Percentiles rank a stretch among this genome's conserved stretches.
phyloP scores from a whole-genome alignment of 2,329 filamentous ascomycete species.

The Immersiporthe knoxdaviesiana region DNA sequence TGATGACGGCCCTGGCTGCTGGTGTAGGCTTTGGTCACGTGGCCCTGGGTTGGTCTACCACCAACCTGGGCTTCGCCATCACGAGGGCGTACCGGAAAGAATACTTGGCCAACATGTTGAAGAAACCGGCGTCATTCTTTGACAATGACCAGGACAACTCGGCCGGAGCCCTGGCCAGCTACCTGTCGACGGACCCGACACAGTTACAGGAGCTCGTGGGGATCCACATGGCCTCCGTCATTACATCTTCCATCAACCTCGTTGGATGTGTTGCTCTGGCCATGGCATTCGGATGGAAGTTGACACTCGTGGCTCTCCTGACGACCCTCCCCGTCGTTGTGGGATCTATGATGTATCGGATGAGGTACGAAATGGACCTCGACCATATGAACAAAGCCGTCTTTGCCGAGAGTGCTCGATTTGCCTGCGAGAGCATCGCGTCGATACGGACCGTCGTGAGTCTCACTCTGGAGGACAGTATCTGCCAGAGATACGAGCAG shows the following conservation, averaged over 20 bases:
- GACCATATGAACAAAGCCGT: slow-evolving; percentile 60
- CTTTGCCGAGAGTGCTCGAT: slow-evolving; percentile 64
- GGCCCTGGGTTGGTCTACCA: slow-evolving; percentile 25
- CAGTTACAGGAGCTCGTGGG: slow-evolving; percentile 50
- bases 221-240: slow-evolving; percentile 63
- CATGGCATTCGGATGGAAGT: slow-evolving; percentile 76
- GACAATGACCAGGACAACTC: slow-evolving; percentile 50
- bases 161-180: slow-evolving; percentile 58
- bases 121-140: slow-evolving; percentile 63
- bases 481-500: slow-evolving; percentile 45
- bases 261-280: slow-evolving; percentile 60
- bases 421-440: slow-evolving; percentile 64
- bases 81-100: slow-evolving; percentile 47
- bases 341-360: slow-evolving; percentile 45
- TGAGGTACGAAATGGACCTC: slow-evolving; percentile 59
- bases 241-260: slow-evolving; percentile 61
- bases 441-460: slow-evolving; percentile 65
- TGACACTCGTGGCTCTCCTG: slow-evolving; percentile 61
- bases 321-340: slow-evolving; percentile 41
- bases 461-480: slow-evolving; percentile 63
- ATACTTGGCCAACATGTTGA: slow-evolving; percentile 62
- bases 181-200: slow-evolving; percentile 58
- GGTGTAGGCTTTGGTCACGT: slow-evolving; percentile 19
- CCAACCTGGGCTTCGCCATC: slow-evolving; percentile 20
- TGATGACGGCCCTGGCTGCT: slow-evolving; percentile 18